A percentile compares a stretch with the other conserved stretches of the same genome.
These are phyloP conservation scores for Heteromeles arbutifolia DNA, from an alignment of 306 rosid genomes.

Conservation along the genomic window DNA sequence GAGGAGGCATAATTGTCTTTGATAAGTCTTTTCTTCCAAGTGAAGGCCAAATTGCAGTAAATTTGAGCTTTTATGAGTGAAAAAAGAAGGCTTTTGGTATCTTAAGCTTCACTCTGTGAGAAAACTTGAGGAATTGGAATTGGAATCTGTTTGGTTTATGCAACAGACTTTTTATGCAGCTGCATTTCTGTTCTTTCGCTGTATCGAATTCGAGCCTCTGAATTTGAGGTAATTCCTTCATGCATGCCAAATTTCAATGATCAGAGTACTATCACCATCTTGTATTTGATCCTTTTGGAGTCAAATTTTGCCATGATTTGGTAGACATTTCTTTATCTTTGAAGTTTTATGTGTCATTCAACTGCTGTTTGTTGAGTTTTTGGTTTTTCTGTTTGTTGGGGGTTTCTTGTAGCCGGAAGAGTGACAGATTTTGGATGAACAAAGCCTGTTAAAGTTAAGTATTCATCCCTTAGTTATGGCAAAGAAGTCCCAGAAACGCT, in stretches of 20 bases:
- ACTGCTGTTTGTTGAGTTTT: conserved; percentile 15
- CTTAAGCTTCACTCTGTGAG: conserved; percentile 36
- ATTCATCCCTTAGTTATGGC: conserved; percentile 42
- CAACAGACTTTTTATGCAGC: conserved; percentile 22
- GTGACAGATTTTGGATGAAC: conserved; percentile 19
- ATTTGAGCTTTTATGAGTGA: conserved; percentile 27
- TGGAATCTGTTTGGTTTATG: conserved; percentile 30
- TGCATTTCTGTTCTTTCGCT: conserved; percentile 21
- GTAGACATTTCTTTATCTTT: neutral
- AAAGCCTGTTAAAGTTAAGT: conserved; percentile 11
- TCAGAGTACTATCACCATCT: conserved; percentile 1
- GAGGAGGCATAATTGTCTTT: conserved; percentile 21
- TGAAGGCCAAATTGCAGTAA: conserved; percentile 16
- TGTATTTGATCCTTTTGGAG: neutral
- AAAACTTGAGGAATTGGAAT: conserved; percentile 35
- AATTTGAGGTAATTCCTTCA: conserved; percentile 30
- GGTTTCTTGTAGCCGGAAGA: conserved; percentile 23
- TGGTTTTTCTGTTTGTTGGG: conserved; percentile 17
- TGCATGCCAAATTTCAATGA: conserved; percentile 20
- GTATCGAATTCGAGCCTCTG: conserved; percentile 21
- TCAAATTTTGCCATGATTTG: neutral
- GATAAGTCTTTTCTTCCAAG: conserved; percentile 23
- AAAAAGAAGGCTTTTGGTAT: conserved; percentile 28
- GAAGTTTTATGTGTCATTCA: neutral
- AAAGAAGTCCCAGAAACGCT: conserved; percentile 69